These are phyloP conservation scores for Mycena crocata DNA, from an alignment of 768 basidiomycete genomes.

Conservation along the genomic window DNA sequence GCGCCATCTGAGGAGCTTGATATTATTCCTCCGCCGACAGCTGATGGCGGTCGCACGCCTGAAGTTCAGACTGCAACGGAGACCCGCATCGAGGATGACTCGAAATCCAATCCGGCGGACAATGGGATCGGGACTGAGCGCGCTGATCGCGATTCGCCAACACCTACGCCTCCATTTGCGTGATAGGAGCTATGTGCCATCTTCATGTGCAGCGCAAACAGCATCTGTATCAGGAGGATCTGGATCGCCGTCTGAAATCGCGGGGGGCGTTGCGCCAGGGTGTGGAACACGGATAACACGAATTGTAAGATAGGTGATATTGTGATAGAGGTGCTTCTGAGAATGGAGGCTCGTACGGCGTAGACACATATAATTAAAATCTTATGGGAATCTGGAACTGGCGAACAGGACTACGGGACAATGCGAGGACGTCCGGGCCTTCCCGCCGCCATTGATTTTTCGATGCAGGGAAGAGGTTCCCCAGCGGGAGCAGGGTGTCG, in stretches of 20 bases:
- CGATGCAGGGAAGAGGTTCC: background rate
- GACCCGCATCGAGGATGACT: slow-evolving; percentile 21
- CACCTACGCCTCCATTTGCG: slow-evolving; percentile 3
- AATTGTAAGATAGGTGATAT: background rate
- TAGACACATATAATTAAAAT: slow-evolving; percentile 22
- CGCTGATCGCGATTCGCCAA: slow-evolving; percentile 15
- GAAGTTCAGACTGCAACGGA: background rate
- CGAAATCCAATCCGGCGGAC: slow-evolving; percentile 25
- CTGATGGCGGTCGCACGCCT: slow-evolving; percentile 1
- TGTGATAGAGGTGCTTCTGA: slow-evolving; percentile 24
- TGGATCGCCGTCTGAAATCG: background rate
- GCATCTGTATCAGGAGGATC: slow-evolving; percentile 1
- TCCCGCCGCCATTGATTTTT: background rate
- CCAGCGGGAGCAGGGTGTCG: background rate
- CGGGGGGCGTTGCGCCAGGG: background rate
- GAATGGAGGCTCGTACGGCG: slow-evolving; percentile 21
- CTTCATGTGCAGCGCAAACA: background rate
- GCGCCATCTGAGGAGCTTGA: background rate
- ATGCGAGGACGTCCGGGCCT: background rate
- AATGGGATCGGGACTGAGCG: slow-evolving; percentile 34
- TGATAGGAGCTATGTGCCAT: slow-evolving; percentile 20
- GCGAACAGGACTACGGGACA: no score
- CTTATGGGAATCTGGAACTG: slow-evolving; percentile 7
- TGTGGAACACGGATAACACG: background rate
- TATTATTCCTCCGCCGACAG: background rate